Evolutionary conservation across 257 asterid genomes (phyloP).

Genomic region (Misopates orontium): DNA sequence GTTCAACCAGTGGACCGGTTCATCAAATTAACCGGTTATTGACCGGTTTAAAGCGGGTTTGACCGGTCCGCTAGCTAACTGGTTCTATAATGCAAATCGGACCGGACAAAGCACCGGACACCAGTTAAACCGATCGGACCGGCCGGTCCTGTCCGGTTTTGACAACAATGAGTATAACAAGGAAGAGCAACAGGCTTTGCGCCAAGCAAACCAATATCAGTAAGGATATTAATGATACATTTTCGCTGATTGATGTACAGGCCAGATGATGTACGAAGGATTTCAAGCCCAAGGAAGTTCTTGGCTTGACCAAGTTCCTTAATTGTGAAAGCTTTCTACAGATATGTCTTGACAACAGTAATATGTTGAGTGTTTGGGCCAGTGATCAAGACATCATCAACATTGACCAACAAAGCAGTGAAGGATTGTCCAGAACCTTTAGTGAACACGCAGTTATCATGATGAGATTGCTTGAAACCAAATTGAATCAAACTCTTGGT

Average conservation of each 20-base stretch:
- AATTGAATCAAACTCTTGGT: not conserved
- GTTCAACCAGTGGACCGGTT: too few relatives aligned
- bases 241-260: not conserved
- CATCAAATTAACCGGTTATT: too few relatives aligned
- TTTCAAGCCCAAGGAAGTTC: constrained; percentile 2
- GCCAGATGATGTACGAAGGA: not conserved
- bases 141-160: not conserved
- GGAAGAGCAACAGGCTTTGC: not conserved
- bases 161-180: not conserved
- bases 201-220: not conserved
- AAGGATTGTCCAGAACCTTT: not conserved
- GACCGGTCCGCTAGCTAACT: too few relatives aligned
- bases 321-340: not conserved
- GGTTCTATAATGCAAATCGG: too few relatives aligned
- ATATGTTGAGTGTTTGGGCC: not conserved
- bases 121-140: too few relatives aligned
- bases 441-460: not conserved
- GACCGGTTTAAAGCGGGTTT: too few relatives aligned
- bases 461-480: not conserved
- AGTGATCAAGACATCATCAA: not conserved
- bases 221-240: not conserved
- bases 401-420: not conserved
- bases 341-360: not conserved
- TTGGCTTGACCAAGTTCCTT: not conserved
- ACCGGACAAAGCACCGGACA: too few relatives aligned